These are phyloP conservation scores for Beta vulgaris DNA, from an alignment of 148 eudicot species.

Conservation along the genomic window DNA sequence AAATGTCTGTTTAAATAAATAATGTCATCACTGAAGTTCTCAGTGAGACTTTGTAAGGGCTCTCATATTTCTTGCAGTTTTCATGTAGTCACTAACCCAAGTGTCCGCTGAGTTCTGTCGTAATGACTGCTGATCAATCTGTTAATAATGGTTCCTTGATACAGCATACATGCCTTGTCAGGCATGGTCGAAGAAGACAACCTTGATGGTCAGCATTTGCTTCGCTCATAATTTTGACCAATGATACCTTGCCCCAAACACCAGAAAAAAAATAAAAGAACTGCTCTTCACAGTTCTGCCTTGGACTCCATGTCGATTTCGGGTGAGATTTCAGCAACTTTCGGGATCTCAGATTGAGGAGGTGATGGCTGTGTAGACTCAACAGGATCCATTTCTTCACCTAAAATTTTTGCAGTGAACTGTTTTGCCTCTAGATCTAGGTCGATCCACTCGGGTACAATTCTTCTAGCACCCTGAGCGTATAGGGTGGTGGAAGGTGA, in stretches of 20 bases:
- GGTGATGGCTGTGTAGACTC: constrained; percentile 34
- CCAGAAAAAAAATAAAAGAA: background rate
- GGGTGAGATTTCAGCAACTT: constrained; percentile 1
- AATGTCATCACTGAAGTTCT: background rate
- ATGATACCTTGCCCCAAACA: background rate
- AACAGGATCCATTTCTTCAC: constrained; percentile 54
- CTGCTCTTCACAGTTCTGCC: constrained; percentile 53
- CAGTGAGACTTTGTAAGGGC: background rate
- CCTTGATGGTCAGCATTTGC: background rate
- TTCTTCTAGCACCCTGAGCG: constrained; percentile 85
- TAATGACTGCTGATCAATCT: background rate
- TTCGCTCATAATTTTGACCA: background rate
- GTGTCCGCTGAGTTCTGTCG: background rate
- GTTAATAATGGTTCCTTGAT: background rate
- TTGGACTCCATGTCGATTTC: constrained; percentile 47
- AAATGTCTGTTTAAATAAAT: background rate
- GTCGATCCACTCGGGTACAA: constrained; percentile 83
- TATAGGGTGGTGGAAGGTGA: background rate
- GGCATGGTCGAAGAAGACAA: background rate
- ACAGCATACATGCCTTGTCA: background rate
- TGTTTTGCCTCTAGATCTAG: constrained; percentile 79
- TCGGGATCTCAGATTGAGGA: constrained; percentile 17
- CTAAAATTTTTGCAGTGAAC: constrained; percentile 69
- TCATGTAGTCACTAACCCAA: background rate
- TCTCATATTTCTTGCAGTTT: background rate